A percentile compares a stretch with the other conserved stretches of the same genome.
phyloP scores from a whole-genome alignment of 306 rosid species.

The Vigna mungo region DNA sequence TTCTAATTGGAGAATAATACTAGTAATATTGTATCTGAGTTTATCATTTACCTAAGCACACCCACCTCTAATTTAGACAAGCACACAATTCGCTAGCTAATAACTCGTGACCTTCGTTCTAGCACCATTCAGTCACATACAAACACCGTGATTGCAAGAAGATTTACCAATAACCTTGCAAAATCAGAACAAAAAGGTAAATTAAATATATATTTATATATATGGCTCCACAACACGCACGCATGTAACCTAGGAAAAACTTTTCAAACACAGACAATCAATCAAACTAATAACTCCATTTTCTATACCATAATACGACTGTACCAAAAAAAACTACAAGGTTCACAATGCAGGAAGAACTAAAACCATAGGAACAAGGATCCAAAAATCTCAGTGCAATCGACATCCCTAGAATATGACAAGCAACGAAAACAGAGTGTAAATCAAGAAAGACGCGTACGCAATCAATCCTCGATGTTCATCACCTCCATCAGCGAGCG shows the following conservation, averaged over 20 bases:
- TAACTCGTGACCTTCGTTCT: background rate
- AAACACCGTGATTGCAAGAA: conserved; percentile 12
- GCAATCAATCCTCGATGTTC: conserved; percentile 93
- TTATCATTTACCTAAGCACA: background rate
- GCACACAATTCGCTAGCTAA: background rate
- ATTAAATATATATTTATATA: background rate
- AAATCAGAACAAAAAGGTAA: conserved; percentile 7
- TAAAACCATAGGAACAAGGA: conserved; percentile 48
- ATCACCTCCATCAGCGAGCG: conserved; percentile 90
- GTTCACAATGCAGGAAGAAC: conserved; percentile 36
- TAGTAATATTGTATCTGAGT: too few relatives aligned
- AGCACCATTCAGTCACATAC: conserved; percentile 8
- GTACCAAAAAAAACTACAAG: conserved; percentile 31
- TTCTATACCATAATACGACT: conserved; percentile 47
- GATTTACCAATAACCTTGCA: conserved; percentile 13
- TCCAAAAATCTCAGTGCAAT: conserved; percentile 38
- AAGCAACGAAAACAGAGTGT: conserved; percentile 88
- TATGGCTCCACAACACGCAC: conserved; percentile 17
- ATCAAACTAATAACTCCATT: conserved; percentile 46
- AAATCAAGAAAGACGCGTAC: conserved; percentile 94
- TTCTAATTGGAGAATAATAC: too few relatives aligned
- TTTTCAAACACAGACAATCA: conserved; percentile 27
- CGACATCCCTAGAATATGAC: conserved; percentile 70
- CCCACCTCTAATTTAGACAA: background rate
- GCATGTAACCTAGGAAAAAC: background rate